These are phyloP conservation scores for Vinca minor DNA, from an alignment of 257 asterid species.

Conservation along the genomic window DNA sequence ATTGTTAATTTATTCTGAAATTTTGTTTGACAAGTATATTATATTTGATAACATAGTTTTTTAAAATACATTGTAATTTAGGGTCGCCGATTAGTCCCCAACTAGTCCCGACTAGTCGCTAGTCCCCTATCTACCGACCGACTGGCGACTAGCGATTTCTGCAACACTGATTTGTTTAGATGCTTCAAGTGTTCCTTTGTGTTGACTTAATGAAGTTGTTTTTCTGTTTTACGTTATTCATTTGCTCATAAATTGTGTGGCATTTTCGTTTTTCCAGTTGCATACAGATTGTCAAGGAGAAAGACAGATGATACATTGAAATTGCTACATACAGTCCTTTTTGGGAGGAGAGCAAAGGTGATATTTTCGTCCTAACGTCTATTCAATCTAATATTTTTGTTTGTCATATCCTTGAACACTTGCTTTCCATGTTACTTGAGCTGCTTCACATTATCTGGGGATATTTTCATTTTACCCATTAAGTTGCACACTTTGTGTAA, in stretches of 20 bases:
- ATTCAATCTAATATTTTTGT: not conserved
- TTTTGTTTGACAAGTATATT: too few relatives aligned
- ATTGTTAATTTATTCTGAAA: too few relatives aligned
- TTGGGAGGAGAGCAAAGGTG: constrained; percentile 94
- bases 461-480: not conserved
- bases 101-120: too few relatives aligned
- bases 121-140: too few relatives aligned
- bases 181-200: not conserved
- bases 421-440: not conserved
- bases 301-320: constrained; percentile 76
- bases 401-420: not conserved
- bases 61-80: too few relatives aligned
- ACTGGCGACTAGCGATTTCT: too few relatives aligned
- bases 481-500: not conserved
- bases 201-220: not conserved
- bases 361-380: constrained; percentile 13
- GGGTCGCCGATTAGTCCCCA: too few relatives aligned
- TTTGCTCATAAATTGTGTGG: constrained; percentile 4
- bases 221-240: not conserved
- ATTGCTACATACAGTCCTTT: constrained; percentile 64
- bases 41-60: too few relatives aligned
- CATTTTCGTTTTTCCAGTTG: constrained; percentile 49
- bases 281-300: constrained; percentile 67
- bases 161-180: too few relatives aligned
- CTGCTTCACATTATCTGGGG: not conserved